phyloP scores from a whole-genome alignment of 2,329 filamentous ascomycete genomes.

The Phyllachora maydis region DNA sequence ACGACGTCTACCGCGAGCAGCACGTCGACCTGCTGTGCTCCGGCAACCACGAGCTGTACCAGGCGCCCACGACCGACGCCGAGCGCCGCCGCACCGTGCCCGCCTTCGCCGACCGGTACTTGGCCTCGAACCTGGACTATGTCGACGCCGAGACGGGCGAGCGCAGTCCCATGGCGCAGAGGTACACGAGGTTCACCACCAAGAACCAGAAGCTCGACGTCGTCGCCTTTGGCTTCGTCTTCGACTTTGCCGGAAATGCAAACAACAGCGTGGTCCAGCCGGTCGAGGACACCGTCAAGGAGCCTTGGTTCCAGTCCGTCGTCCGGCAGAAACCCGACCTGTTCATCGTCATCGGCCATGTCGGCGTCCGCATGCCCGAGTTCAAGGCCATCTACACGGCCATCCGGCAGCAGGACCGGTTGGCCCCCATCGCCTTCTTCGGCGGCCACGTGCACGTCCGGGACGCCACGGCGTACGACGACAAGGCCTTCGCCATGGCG shows the following conservation, averaged over 20 bases:
- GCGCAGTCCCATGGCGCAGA: constrained; percentile 53
- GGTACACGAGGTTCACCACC: constrained; percentile 79
- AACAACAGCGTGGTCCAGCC: constrained; percentile 76
- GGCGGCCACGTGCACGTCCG: constrained; percentile 82
- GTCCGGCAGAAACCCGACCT: constrained; percentile 72
- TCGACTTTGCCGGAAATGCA: constrained; percentile 77
- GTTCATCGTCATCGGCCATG: constrained; percentile 72
- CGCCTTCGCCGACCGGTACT: constrained; percentile 59
- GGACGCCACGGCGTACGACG: constrained; percentile 64
- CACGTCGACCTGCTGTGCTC: constrained; percentile 66
- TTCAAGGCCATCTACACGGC: constrained; percentile 58
- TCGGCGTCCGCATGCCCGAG: constrained; percentile 63
- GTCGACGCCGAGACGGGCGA: constrained; percentile 51
- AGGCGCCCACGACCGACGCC: constrained; percentile 51
- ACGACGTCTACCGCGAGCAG: constrained; percentile 70
- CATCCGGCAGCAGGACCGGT: constrained; percentile 56
- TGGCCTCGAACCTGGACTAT: constrained; percentile 88
- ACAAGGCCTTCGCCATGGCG: constrained; percentile 57
- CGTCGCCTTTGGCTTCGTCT: constrained; percentile 82
- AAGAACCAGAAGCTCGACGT: constrained; percentile 73
- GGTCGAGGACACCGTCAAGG: constrained; percentile 61
- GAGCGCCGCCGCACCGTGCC: constrained; percentile 69
- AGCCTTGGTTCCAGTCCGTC: constrained; percentile 75
- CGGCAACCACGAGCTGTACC: constrained; percentile 93
- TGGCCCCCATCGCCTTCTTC: constrained; percentile 78